phyloP scores from a whole-genome alignment of 805 yeast genomes.

The Sugiyamaella americana region DNA sequence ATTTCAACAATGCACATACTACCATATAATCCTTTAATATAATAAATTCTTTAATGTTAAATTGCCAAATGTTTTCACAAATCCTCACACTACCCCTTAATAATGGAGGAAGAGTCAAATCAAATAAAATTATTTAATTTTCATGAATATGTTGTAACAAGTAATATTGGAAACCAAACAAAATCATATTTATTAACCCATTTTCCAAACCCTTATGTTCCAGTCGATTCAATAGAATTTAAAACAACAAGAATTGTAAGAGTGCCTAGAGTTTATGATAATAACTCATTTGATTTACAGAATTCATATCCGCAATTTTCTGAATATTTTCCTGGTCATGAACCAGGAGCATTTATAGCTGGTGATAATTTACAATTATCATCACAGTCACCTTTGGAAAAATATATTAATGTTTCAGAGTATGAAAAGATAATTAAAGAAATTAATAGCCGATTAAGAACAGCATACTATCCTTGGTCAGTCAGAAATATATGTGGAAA shows the following conservation, averaged over 20 bases:
- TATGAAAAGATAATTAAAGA: slow-evolving; percentile 37
- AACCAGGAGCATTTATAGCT: slow-evolving; percentile 20
- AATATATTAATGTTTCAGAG: slow-evolving; percentile 35
- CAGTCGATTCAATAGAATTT: slow-evolving; percentile 17
- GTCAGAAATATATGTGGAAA: slow-evolving; percentile 39
- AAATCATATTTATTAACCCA: no score
- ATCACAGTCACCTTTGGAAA: slow-evolving; percentile 27
- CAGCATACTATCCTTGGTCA: slow-evolving; percentile 38
- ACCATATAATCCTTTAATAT: no score
- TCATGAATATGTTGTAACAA: slow-evolving; percentile 19
- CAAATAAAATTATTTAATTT: no score
- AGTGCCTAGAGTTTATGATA: slow-evolving; percentile 19
- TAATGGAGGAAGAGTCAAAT: no score
- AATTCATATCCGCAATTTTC: slow-evolving; percentile 19
- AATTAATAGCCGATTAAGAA: slow-evolving; percentile 40
- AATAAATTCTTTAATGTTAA: no score
- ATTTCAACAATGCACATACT: no score
- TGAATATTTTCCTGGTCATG: slow-evolving; percentile 21
- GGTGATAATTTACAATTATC: slow-evolving; percentile 22
- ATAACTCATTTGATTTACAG: slow-evolving; percentile 1
- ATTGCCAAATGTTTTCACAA: no score
- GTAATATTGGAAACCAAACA: no score
- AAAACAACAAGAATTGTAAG: slow-evolving; percentile 15
- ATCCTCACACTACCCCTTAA: no score
- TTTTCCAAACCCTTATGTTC: slow-evolving; percentile 29